Conservation (phyloP, 2,329 filamentous ascomycete genomes). For the Alternaria arbusti region DNA sequence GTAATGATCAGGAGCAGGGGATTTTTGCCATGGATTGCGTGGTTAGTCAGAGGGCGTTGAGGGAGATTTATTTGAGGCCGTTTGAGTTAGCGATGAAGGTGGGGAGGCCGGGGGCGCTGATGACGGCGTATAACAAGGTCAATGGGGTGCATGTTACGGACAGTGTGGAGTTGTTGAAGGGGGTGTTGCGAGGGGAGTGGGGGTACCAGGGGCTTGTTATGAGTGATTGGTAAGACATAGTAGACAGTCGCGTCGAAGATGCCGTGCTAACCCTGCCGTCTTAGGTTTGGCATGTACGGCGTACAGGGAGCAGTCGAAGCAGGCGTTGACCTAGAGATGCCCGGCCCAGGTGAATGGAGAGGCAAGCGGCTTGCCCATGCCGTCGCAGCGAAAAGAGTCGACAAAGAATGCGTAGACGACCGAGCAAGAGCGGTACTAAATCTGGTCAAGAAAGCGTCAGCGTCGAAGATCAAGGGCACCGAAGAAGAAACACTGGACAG, state of each 20-base stretch:
- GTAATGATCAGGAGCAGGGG: conserved; percentile 70
- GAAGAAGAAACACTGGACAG: not conserved
- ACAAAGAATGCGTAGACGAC: conserved; percentile 1
- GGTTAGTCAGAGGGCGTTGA: conserved; percentile 64
- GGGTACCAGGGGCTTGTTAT: conserved; percentile 53
- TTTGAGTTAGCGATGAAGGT: conserved; percentile 70
- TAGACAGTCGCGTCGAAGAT: no score
- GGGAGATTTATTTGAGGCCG: conserved; percentile 52
- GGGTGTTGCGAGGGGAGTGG: conserved; percentile 52
- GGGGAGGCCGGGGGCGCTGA: conserved; percentile 57
- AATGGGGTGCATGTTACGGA: conserved; percentile 14
- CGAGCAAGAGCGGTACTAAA: conserved; percentile 51
- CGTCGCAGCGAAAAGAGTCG: conserved; percentile 37
- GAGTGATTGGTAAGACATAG: conserved; percentile 27
- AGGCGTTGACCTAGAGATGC: conserved; percentile 39
- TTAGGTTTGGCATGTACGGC: conserved; percentile 17
- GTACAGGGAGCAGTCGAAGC: conserved; percentile 23
- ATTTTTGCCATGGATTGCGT: conserved; percentile 65
- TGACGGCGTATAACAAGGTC: conserved; percentile 56
- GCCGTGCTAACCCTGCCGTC: no score
- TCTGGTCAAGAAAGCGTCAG: conserved; percentile 61
- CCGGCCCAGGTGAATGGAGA: conserved; percentile 22
- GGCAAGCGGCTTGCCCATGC: not conserved
- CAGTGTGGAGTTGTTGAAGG: conserved; percentile 54
- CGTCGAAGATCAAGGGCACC: not conserved